Conservation (phyloP, 2,329 filamentous ascomycete species). For the Akanthomyces muscarius region DNA sequence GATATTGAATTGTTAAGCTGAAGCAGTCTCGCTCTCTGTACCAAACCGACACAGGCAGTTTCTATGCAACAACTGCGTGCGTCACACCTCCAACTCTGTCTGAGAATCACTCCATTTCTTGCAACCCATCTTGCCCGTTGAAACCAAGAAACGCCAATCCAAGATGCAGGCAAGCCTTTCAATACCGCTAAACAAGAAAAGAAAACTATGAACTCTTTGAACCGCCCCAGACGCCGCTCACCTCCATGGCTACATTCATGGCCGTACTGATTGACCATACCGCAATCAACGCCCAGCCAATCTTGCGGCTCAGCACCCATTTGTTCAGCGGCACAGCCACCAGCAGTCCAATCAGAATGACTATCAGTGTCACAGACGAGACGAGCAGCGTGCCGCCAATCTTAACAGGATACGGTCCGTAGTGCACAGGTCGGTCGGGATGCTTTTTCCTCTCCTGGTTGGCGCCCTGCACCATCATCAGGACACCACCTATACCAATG, state of each 20-base stretch:
- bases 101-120: too few species aligned
- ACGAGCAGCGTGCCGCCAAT: slow-evolving; percentile 83
- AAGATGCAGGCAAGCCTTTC: background rate
- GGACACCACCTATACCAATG: slow-evolving; percentile 85
- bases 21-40: too few species aligned
- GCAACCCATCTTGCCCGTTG: background rate
- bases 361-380: slow-evolving; percentile 74
- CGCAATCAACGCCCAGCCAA: slow-evolving; percentile 75
- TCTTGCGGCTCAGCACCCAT: slow-evolving; percentile 78
- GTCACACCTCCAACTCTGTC: background rate
- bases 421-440: slow-evolving; percentile 59
- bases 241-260: slow-evolving; percentile 76
- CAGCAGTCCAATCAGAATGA: slow-evolving; percentile 74
- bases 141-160: background rate
- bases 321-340: slow-evolving; percentile 78
- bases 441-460: slow-evolving; percentile 63
- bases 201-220: slow-evolving; percentile 15
- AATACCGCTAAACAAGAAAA: background rate
- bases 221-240: slow-evolving; percentile 51
- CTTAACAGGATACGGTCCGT: slow-evolving; percentile 76
- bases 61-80: background rate
- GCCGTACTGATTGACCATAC: slow-evolving; percentile 79
- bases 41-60: too few species aligned
- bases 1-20: too few species aligned
- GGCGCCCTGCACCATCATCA: slow-evolving; percentile 74